Base-by-base conservation (phyloP, 345 rosid species). In the Trapa bicornis region DNA sequence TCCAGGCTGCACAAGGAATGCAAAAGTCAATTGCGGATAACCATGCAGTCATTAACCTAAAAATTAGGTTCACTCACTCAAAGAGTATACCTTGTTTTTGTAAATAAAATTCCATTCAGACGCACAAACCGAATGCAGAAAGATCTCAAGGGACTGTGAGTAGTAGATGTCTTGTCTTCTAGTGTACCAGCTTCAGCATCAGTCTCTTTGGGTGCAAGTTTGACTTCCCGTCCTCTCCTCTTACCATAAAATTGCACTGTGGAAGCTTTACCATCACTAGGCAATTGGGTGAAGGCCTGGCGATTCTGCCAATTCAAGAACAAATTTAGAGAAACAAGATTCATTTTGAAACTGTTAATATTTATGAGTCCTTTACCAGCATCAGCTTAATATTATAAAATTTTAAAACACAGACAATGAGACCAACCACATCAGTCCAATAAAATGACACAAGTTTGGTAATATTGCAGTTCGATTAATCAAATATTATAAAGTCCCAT, bases 101-200 rank as follows among this genome's bases (percentile, higher is more conserved):
- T 91, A 72, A 94, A 94, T 35, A 94, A 89, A 79, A 94, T 86
- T 67, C 97, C 99, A 72, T 88, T 91, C 61, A 91, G 77, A 53
- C 92, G 96, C 65, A 91, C 91, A 87, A 94, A 88, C 32, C 87
- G 80, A 65, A 78, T 83, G 78, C 96, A 86, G 45, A 94, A 86
- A 3, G 85, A 75, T 78, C 81, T 94, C 54, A 68, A 73, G 61
- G 71, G 75, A 71, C 87, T 96, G 52, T 58, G 81, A 69, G 74
- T 65, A 50, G 12, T 75, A 14, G 85, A 71, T 53, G 65, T 70
- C 75, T 57, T 78, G 75, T 82, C 94, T 80, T 75, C 83, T 68
- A 74, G 69, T 78, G 75, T 65, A 67, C 61, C 75, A 65, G 77
- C 70, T 74, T 80, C 96, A 66, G 41, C 54, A 58, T 78, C 80